Evolutionary conservation across 208 protist genomes (phyloP), one percentile per base, ranked within the genome.

Genomic region (Acanthamoeba triangularis): DNA sequence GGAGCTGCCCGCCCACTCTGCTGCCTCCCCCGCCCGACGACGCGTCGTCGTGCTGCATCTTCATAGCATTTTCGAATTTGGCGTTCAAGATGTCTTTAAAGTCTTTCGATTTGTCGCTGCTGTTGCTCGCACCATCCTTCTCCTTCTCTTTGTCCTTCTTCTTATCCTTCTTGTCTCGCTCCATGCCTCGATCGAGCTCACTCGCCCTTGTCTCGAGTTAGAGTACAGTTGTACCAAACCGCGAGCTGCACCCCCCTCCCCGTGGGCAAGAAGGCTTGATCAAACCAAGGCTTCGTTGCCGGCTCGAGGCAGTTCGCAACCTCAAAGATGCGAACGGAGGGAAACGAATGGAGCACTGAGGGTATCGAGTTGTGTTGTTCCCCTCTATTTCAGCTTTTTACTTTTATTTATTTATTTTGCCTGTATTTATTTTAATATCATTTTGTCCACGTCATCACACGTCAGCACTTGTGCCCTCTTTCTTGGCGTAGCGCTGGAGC

Each of bases 41-140:
- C 67, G 99, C 80, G 99, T 99, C 72, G 96, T 99, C 54, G 96
- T 98, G 54, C 14, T 87, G 78, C 78, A 41, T 30, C 47, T 87
- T 87, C 7, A 87, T 87, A 28, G 47, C 78, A 41, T 30, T 87
- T 37, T 87, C 78, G 44, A 87, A 87, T 37, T 87, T 87, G 49
- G 78, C 78, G 20, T 87, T 87, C 49, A 87, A 25, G 28, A 87
- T n/a, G 47, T 87, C 78, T 23, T 87, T 87, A 47, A 87, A 87
- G 25, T 87, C 78, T 25, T 87, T 87, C 20, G 78, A 7, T 84
- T 47, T 47, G 44, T 47, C 23, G 44, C 76, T 82, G 28, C 8
- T n/a, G 25, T 85, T 2, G 35, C 69, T 25, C 28, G 13, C 69
- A 47, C 13, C 33, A 10, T 47, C 69, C 33, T 78, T 78, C 28